Evolutionary conservation across 768 basidiomycete species (phyloP), one percentile per base, ranked within the genome.

Genomic region (Lentinula guzmanii): DNA sequence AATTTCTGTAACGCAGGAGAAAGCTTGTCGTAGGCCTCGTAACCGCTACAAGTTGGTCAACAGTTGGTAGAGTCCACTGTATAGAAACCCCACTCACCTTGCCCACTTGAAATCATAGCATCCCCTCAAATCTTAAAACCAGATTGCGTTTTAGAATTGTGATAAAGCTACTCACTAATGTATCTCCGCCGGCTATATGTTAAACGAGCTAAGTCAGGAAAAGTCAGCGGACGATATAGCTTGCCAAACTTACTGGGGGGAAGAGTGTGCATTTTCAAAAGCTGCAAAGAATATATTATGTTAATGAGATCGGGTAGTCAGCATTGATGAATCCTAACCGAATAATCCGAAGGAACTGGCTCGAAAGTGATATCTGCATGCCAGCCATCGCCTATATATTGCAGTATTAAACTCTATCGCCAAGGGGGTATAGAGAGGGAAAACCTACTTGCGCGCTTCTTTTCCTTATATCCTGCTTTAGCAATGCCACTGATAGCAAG

Each of bases 281-380:
- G 72, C 74, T 75, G 48, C 48, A 33, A 41, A 42, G 41, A 6
- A 33, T 24, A 21, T 8, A 28, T 0, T 28, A 45, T n/a, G 33
- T 21, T 42, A 28, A 11, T 43, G 24, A 15, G 52, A 46, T 37
- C 33, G 13, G 39, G 16, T 34, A 8, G 33, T 3, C 35, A 7
- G 43, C 35, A 50, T 33, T 15, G 28, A 15, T n/a, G 50, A 13
- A 13, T 18, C 65, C 70, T 9, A 48, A 78, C 77, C 5, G 85
- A 79, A 65, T 83, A 86, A 68, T 86, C 85, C 4, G 82, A 79
- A 5, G 86, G 86, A 15, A 84, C 73, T 5, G 68, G 75, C 66
- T 88, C 85, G 65, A 86, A 88, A 1, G 84, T 81, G 65, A 86
- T 84, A 68, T 84, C 83, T 0, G 82, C 69, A 66, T 85, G 84